These are phyloP conservation scores for Lichtheimia ramosa DNA, from an alignment of 371 early-diverging fungal genomes.

Conservation along the genomic window DNA sequence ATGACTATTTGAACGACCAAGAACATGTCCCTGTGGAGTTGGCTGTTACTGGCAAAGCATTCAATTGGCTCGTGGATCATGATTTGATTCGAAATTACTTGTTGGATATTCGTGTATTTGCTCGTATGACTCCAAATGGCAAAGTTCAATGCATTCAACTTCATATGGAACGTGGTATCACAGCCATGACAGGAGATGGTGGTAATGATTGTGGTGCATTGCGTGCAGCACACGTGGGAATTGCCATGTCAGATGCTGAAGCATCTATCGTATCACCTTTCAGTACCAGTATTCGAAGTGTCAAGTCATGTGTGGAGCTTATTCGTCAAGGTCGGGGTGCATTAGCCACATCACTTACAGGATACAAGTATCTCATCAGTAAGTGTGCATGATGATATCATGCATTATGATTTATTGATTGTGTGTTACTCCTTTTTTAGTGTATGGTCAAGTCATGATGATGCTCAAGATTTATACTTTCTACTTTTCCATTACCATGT, in stretches of 20 bases:
- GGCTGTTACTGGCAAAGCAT: constrained; percentile 75
- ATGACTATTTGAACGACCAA: constrained; percentile 29
- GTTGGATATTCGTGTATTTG: constrained; percentile 67
- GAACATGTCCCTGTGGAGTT: constrained; percentile 54
- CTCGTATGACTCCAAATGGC: constrained; percentile 77
- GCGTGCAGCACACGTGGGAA: constrained; percentile 88
- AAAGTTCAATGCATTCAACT: constrained; percentile 75
- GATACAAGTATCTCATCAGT: constrained; percentile 69
- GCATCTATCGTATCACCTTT: constrained; percentile 89
- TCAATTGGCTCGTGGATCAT: constrained; percentile 46
- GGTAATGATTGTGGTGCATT: constrained; percentile 96
- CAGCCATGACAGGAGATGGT: constrained; percentile 95
- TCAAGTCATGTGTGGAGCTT: constrained; percentile 73
- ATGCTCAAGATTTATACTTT: constrained; percentile 64
- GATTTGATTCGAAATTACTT: constrained; percentile 51
- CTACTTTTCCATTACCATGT: constrained; percentile 55
- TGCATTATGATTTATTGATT: background rate
- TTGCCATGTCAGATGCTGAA: constrained; percentile 87
- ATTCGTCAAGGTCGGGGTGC: constrained; percentile 76
- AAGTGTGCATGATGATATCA: background rate
- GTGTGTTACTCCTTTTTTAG: constrained; percentile 1
- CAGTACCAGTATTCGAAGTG: constrained; percentile 66
- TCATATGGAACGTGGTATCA: constrained; percentile 74
- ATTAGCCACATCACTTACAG: constrained; percentile 74
- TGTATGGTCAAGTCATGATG: constrained; percentile 78